Evolutionary conservation across 73 alveolate species (phyloP), one percentile per base, ranked within the genome.

Genomic region (Symbiodinium pilosum): DNA sequence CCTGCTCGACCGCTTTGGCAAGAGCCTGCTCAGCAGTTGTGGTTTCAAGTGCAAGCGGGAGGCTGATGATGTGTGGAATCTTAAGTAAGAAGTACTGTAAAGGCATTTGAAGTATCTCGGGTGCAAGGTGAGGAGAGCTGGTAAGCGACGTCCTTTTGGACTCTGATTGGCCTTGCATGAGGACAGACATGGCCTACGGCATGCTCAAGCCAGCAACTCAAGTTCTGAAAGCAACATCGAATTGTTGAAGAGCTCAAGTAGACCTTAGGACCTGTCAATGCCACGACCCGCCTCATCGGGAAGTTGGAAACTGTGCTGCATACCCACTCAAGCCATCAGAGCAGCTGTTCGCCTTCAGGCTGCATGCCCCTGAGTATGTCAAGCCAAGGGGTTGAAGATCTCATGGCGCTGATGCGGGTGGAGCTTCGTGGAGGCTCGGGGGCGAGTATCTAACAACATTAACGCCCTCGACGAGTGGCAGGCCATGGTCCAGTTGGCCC

Each of bases 121-220:
- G n/a, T n/a, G n/a, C n/a, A n/a, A n/a, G n/a, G n/a, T n/a, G n/a
- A n/a, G n/a, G n/a, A n/a, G n/a, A n/a, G n/a, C n/a, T n/a, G n/a
- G n/a, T n/a, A n/a, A n/a, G n/a, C n/a, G n/a, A n/a, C n/a, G n/a
- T n/a, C n/a, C n/a, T n/a, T n/a, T n/a, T n/a, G n/a, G n/a, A n/a
- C n/a, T 21, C 8, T 12, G 36, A 24, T 86, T 51, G 56, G 21
- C 34, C 40, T 59, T 59, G 77, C n/a, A 16, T 34, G 44, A 88
- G 95, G 95, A 88, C 95, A 9, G 95, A 88, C 95, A 88, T 88
- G 95, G 95, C 95, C 52, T 56, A 59, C 12, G 95, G 95, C 95
- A 88, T 88, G 95, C 47, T 88, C 87, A 88, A 88, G 95, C 43
- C 20, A 7, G 86, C 41, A 36, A 41, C 69, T 38, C 34, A 73